phyloP scores from a whole-genome alignment of 2,329 filamentous ascomycete species.

The Dryadomyces sulphureus region DNA sequence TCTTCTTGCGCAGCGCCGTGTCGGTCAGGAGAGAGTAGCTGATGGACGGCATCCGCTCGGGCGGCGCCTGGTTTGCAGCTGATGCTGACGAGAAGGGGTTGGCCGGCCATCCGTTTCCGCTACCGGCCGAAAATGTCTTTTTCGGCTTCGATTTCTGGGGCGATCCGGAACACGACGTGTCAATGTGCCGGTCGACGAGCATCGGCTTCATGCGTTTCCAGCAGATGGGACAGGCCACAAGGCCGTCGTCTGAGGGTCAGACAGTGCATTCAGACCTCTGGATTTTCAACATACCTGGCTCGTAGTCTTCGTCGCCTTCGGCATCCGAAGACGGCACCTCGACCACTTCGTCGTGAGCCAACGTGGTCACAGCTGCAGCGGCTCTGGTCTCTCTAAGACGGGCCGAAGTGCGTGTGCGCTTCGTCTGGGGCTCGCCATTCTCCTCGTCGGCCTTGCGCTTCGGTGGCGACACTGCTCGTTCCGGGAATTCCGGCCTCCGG shows the following conservation, averaged over 20 bases:
- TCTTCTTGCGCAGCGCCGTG: slow-evolving; percentile 59
- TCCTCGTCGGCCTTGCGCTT: slow-evolving; percentile 38
- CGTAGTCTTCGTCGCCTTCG: slow-evolving; percentile 19
- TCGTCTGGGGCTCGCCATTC: slow-evolving; percentile 21
- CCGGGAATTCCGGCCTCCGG: slow-evolving; percentile 25
- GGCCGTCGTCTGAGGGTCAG: slow-evolving; percentile 45
- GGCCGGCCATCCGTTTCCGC: not conserved
- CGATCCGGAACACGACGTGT: slow-evolving; percentile 37
- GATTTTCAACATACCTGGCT: slow-evolving; percentile 15
- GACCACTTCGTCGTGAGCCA: slow-evolving; percentile 16
- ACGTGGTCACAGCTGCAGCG: slow-evolving; percentile 21
- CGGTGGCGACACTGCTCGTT: slow-evolving; percentile 10
- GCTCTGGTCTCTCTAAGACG: slow-evolving; percentile 28
- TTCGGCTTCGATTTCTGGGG: slow-evolving; percentile 15
- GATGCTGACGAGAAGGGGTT: slow-evolving; percentile 3
- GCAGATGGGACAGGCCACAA: slow-evolving; percentile 78
- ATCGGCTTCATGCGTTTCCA: slow-evolving; percentile 62
- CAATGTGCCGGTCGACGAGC: slow-evolving; percentile 67
- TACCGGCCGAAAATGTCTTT: not conserved
- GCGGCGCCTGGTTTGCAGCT: slow-evolving; percentile 12
- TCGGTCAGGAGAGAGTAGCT: slow-evolving; percentile 87
- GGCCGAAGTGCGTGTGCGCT: slow-evolving; percentile 37
- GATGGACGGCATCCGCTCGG: slow-evolving; percentile 60
- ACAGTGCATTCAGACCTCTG: not conserved
- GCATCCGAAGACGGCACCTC: slow-evolving; percentile 8